Base-by-base conservation (phyloP, 805 yeast genomes). In the Barnettozyma salicaria region DNA sequence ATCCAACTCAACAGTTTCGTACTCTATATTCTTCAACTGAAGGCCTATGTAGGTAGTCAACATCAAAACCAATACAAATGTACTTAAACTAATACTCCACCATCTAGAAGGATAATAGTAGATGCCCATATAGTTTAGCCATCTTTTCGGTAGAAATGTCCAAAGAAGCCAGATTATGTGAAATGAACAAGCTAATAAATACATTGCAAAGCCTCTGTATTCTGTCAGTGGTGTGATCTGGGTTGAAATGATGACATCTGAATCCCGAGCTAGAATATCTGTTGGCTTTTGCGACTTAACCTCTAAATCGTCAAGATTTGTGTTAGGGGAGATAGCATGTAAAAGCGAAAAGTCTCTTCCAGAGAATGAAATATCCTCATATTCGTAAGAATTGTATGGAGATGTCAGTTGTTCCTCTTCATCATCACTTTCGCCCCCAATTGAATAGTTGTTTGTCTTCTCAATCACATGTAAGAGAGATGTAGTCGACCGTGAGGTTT, bases 51-150 rank as follows among this genome's bases (percentile, higher is more conserved):
- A 90, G 0, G 71, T 72, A 52, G 75, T 88, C 13, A 79, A 60
- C 87, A 89, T 78, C 9, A 69, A 56, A 69, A 85, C 76, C 21
- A 90, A 60, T 5, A 80, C 68, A 46, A 74, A 75, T 11, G 85
- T 68, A 4, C 96, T 95, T 3, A 84, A 58, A 2, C 86, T 83
- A 24, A 84, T 55, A 2, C 95, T 80, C 98, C 97, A 92, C 78
- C 89, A 83, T 47, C 94, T 68, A 22, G 90, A 83, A 0, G 97
- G 97, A 49, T 79, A 83, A 58, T 78, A 88, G 50, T 70, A 74
- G 14, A 81, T 74, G 13, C 77, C 78, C 21, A 76, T 46, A 7
- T 49, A 49, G 39, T 76, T 68, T 28, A 82, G 70, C 24, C 72
- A 49, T n/a, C 52, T 43, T 26, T 74, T 72, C 0, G 97, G 97